Evolutionary conservation across 179 eudicot species (phyloP), one percentile per base, ranked within the genome.

Genomic region (Drosera spatulata): DNA sequence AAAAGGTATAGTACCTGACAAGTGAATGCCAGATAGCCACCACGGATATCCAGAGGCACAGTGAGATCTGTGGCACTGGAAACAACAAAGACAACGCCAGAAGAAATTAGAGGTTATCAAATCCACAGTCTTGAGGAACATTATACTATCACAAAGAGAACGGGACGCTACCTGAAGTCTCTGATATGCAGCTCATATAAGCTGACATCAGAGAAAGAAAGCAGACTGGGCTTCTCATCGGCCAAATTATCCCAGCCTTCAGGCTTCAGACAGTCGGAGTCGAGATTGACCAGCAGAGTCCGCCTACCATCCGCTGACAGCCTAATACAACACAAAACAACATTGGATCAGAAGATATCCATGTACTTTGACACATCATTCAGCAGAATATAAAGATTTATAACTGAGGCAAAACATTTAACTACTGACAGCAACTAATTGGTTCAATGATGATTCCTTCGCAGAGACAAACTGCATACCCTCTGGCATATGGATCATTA

Each of bases 401-500:
- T 22, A 22, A 1, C 33, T 22, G 1, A 22, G 33, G 1, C 33
- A 1, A 22, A 22, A 1, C 33, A 22, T 22, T 22, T 22, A 22
- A 22, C 33, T 22, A 22, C 33, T 22, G 33, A 22, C 0, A 22
- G 33, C 33, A 22, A 22, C 33, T 22, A 22, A 0, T 22, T 1
- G 1, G 33, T 22, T 22, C 33, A 22, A 22, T 22, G 13, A 41
- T 41, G 37, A 55, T 55, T 55, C 2, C 10, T 55, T 55, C 5
- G 4, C 41, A 3, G 58, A 53, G 41, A 39, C 58, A 55, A 22
- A 10, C 58, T 33, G 41, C 58, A 52, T 86, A 93, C 99, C 99
- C 99, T 86, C 94, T 86, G 39, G 99, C 93, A 80, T 93, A 93
- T 39, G 99, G 99, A 80, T 93, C 99, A 71, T 70, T 93, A n/a